phyloP scores from a whole-genome alignment of 2,329 filamentous ascomycete species.

The Pseudopyricularia cyperi region DNA sequence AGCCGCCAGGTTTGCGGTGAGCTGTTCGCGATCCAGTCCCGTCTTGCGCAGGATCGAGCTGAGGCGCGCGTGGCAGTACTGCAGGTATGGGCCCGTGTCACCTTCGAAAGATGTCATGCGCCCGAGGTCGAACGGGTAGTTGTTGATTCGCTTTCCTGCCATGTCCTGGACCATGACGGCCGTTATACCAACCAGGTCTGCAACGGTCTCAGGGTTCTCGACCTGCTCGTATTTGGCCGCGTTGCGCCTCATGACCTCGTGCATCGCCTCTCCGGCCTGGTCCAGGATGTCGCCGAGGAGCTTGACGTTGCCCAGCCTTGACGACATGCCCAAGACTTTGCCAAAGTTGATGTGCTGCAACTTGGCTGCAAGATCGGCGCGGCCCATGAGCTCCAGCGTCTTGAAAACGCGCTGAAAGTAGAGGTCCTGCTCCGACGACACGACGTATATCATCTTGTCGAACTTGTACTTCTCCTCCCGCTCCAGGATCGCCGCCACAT shows the following conservation, averaged over 20 bases:
- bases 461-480: conserved; percentile 36
- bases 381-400: conserved; percentile 22
- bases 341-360: conserved; percentile 30
- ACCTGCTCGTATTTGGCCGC: conserved; percentile 52
- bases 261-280: conserved; percentile 52
- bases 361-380: conserved; percentile 16
- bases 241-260: conserved; percentile 57
- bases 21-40: no score
- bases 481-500: conserved; percentile 53
- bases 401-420: conserved; percentile 20
- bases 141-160: conserved; percentile 43
- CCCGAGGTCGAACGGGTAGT: conserved; percentile 54
- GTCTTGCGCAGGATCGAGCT: conserved; percentile 22
- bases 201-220: conserved; percentile 45
- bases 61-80: conserved; percentile 56
- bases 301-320: conserved; percentile 32
- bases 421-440: conserved; percentile 18
- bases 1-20: no score
- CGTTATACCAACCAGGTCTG: conserved; percentile 54
- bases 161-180: conserved; percentile 65
- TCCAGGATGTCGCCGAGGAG: conserved; percentile 43
- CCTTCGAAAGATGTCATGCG: conserved; percentile 63
- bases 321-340: conserved; percentile 29
- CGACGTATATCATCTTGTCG: conserved; percentile 27
- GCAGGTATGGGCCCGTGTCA: conserved; percentile 60